These are phyloP conservation scores for Pythium dissotocum DNA, from an alignment of 352 stramenopile species.

Conservation along the genomic window DNA sequence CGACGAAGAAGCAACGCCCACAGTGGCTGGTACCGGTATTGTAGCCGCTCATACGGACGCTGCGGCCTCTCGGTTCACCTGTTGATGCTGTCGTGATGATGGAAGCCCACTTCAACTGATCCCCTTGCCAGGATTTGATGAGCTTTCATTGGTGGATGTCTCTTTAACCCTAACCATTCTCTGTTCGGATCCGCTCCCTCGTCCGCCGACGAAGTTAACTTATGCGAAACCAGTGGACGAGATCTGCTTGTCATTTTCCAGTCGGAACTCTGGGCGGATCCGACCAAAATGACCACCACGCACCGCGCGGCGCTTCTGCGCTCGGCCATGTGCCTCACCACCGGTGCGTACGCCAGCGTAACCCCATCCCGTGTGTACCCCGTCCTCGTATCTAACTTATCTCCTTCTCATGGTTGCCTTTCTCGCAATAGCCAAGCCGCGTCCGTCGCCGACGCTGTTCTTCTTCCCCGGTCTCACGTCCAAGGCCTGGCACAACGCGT, in stretches of 20 bases:
- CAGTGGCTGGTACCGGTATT: too few relatives aligned
- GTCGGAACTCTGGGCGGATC: background rate
- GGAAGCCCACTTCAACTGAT: too few relatives aligned
- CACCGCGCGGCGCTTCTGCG: conserved; percentile 66
- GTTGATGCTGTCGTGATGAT: too few relatives aligned
- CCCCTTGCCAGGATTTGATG: too few relatives aligned
- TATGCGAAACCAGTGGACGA: conserved; percentile 4
- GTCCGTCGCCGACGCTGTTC: conserved; percentile 77
- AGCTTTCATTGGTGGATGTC: too few relatives aligned
- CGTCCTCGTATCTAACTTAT: background rate
- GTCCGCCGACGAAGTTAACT: conserved; percentile 11
- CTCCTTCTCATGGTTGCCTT: background rate
- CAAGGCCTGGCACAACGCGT: conserved; percentile 55
- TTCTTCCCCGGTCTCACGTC: conserved; percentile 76
- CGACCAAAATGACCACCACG: conserved; percentile 29
- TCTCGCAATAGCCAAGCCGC: conserved; percentile 50
- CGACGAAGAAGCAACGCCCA: too few relatives aligned
- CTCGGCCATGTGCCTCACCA: conserved; percentile 78
- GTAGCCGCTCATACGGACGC: too few relatives aligned
- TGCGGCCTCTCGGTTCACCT: too few relatives aligned
- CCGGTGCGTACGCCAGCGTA: conserved; percentile 45
- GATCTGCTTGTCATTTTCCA: background rate
- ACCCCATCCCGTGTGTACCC: too few relatives aligned
- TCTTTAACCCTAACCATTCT: too few relatives aligned
- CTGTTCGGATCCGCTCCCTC: background rate